Evolutionary conservation across 345 rosid genomes (phyloP).

Genomic region (Pugionium dolabratum): DNA sequence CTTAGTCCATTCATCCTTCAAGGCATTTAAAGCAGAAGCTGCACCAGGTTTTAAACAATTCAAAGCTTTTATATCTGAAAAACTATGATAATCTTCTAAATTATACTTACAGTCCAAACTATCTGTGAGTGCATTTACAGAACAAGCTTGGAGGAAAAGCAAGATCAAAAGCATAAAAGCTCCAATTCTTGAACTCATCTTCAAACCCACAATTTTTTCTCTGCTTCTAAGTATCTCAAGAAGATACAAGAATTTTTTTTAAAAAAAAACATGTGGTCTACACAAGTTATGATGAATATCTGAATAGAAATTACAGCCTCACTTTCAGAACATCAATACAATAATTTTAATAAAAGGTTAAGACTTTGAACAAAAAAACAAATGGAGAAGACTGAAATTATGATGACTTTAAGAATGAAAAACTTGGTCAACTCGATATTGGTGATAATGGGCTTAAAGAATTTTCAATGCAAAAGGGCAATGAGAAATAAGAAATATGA

Average conservation of each 20-base stretch:
- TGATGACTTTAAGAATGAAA: no score
- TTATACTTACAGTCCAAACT: conserved; percentile 23
- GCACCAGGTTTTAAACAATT: conserved; percentile 25
- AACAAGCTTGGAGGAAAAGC: conserved; percentile 29
- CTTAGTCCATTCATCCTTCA: conserved; percentile 50
- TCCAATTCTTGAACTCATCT: conserved; percentile 46
- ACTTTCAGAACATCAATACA: conserved; percentile 14
- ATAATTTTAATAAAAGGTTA: conserved; percentile 29
- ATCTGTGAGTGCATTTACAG: conserved; percentile 36
- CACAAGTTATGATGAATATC: not conserved
- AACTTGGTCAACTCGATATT: conserved; percentile 38
- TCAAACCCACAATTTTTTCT: conserved; percentile 25
- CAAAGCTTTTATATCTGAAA: not conserved
- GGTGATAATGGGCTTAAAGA: conserved; percentile 22
- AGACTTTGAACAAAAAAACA: conserved; percentile 22
- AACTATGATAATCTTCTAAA: not conserved
- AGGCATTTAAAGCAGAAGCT: conserved; percentile 48
- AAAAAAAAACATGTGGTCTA: conserved; percentile 22
- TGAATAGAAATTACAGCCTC: not conserved
- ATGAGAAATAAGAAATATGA: not conserved
- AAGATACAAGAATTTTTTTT: not conserved
- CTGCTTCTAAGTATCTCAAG: not conserved
- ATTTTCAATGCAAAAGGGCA: conserved; percentile 9
- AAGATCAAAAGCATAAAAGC: conserved; percentile 40
- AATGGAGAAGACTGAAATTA: not conserved